These are phyloP conservation scores for Trametes sanguinea DNA, from an alignment of 768 basidiomycete genomes.

Conservation along the genomic window DNA sequence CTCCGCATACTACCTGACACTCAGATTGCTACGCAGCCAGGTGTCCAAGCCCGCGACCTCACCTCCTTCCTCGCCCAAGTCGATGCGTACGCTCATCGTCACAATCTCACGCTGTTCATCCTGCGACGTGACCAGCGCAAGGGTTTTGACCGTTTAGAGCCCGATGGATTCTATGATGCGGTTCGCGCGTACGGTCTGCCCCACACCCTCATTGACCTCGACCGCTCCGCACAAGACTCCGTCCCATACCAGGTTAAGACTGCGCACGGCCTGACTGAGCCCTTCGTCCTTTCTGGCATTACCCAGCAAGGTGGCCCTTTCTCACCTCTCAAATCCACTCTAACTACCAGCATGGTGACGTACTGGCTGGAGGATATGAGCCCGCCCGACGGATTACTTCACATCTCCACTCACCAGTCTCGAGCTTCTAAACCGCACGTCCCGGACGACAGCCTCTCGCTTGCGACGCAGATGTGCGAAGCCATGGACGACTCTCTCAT, in stretches of 20 bases:
- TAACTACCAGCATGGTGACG: constrained; percentile 31
- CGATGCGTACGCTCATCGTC: neutral
- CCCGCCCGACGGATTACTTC: too few relatives aligned
- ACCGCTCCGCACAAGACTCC: neutral
- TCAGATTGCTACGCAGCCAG: neutral
- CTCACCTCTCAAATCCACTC: constrained; percentile 32
- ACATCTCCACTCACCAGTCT: too few relatives aligned
- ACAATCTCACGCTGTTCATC: neutral
- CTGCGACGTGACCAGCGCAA: too few relatives aligned
- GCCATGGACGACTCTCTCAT: too few relatives aligned
- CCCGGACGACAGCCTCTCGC: too few relatives aligned
- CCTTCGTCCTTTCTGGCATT: constrained; percentile 29
- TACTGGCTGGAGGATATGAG: constrained; percentile 24
- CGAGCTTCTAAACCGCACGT: too few relatives aligned
- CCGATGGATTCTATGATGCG: neutral
- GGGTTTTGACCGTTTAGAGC: neutral
- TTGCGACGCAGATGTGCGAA: too few relatives aligned
- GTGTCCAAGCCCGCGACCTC: neutral
- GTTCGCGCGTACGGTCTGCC: neutral
- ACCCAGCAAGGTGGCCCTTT: constrained; percentile 35
- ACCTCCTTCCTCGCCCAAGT: neutral
- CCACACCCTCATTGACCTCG: neutral
- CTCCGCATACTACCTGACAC: neutral
- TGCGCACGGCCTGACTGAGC: constrained; percentile 30
- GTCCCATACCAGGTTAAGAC: constrained; percentile 17